Conservation (phyloP, 306 rosid species). For the Glycyrrhiza uralensis region DNA sequence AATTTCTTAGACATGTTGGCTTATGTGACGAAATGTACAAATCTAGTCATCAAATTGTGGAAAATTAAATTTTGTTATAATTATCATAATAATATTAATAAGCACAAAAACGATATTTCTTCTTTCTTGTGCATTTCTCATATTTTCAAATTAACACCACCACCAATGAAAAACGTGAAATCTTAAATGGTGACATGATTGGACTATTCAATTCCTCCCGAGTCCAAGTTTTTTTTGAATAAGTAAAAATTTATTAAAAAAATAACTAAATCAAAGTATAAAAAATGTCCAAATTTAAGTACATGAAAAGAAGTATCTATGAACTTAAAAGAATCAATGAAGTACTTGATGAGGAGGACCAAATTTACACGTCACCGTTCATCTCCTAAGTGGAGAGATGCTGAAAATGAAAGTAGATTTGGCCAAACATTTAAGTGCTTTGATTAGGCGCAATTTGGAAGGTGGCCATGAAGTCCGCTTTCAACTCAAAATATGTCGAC, state of each 20-base stretch:
- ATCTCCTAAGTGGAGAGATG: not conserved
- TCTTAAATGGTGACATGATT: not conserved
- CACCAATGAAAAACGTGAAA: not conserved
- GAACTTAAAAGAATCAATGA: not conserved
- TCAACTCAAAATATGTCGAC: slow-evolving; percentile 18
- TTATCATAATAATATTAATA: too few relatives aligned
- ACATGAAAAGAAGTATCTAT: too few relatives aligned
- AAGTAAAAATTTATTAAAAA: too few relatives aligned
- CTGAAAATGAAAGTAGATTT: not conserved
- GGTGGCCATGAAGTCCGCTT: not conserved
- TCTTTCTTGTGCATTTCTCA: not conserved
- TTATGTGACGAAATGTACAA: too few relatives aligned
- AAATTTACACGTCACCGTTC: not conserved
- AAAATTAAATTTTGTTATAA: too few relatives aligned
- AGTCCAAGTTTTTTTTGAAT: not conserved
- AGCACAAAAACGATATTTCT: not conserved
- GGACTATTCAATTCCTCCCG: not conserved
- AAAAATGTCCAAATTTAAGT: too few relatives aligned
- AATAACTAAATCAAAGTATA: too few relatives aligned
- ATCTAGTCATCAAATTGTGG: too few relatives aligned
- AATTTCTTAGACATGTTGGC: too few relatives aligned
- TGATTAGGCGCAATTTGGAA: slow-evolving; percentile 8
- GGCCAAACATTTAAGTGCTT: not conserved
- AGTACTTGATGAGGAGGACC: not conserved
- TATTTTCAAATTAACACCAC: not conserved